Percentiles rank a stretch among this genome's conserved stretches.
These are phyloP conservation scores for Spirogloea muscicola DNA, from an alignment of 139 green algal genomes.

Conservation along the genomic window DNA sequence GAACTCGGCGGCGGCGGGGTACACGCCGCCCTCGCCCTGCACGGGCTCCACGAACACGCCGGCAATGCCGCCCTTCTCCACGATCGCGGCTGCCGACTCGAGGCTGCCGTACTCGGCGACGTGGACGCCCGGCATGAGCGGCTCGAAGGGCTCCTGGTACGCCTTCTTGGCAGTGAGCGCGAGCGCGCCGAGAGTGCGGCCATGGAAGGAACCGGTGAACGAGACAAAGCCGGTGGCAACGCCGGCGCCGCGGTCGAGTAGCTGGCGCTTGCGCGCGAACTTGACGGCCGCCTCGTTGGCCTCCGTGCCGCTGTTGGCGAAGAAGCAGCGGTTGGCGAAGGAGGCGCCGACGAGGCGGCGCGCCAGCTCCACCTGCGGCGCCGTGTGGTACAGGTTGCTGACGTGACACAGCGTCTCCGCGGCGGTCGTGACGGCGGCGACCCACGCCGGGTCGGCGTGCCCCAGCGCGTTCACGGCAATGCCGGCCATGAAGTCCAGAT, in stretches of 20 bases:
- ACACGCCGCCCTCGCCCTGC: constrained; percentile 88
- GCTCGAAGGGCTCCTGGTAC: constrained; percentile 84
- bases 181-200: constrained; percentile 93
- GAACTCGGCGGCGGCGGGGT: constrained; percentile 56
- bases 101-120: constrained; percentile 54
- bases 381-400: constrained; percentile 95
- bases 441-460: constrained; percentile 79
- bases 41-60: constrained; percentile 97
- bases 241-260: constrained; percentile 58
- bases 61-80: constrained; percentile 77
- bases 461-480: constrained; percentile 98
- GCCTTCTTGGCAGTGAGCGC: constrained; percentile 87
- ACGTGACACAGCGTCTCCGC: constrained; percentile 75
- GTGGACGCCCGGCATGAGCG: constrained; percentile 76
- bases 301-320: constrained; percentile 95
- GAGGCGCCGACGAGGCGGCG: constrained; percentile 77
- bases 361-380: constrained; percentile 78
- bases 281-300: constrained; percentile 99
- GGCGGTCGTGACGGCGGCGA: constrained; percentile 76
- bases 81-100: constrained; percentile 48
- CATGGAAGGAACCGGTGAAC: constrained; percentile 94
- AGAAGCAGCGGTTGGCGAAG: constrained; percentile 95
- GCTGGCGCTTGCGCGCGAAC: constrained; percentile 92
- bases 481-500: constrained; percentile 92
- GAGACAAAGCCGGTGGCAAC: constrained; percentile 78